Conservation (phyloP, 495 filamentous ascomycete genomes). For the Lepraria neglecta region DNA sequence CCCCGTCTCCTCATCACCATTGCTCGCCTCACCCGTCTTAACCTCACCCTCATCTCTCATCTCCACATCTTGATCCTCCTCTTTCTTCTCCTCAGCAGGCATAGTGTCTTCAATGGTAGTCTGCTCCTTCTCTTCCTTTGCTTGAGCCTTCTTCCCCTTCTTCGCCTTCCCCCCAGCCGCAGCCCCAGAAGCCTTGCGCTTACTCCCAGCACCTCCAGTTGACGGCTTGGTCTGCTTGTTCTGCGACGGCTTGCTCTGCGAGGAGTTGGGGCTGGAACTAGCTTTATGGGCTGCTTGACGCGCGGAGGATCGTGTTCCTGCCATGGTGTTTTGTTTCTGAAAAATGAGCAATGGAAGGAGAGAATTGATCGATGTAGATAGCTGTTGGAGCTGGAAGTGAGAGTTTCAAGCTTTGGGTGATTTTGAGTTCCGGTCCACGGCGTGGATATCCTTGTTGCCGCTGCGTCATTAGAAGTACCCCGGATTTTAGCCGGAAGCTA, state of each 20-base stretch:
- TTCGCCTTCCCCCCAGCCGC: conserved; percentile 21
- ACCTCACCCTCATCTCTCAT: conserved; percentile 21
- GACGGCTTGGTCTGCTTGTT: conserved; percentile 15
- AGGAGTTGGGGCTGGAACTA: conserved; percentile 19
- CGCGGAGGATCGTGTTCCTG: conserved; percentile 24
- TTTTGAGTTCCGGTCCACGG: too few relatives aligned
- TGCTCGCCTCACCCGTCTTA: conserved; percentile 15
- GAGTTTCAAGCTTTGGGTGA: too few relatives aligned
- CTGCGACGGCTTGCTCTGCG: conserved; percentile 12
- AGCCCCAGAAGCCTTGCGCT: conserved; percentile 25
- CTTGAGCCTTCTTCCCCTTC: conserved; percentile 25
- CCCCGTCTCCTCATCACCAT: conserved; percentile 1
- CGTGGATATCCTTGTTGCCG: too few relatives aligned
- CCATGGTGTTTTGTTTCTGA: conserved; percentile 12
- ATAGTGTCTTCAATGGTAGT: conserved; percentile 29
- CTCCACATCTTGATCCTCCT: conserved; percentile 23
- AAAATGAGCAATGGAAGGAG: not conserved
- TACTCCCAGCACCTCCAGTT: conserved; percentile 22
- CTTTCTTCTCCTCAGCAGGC: conserved; percentile 18
- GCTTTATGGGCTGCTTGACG: conserved; percentile 26
- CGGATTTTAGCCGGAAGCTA: too few relatives aligned
- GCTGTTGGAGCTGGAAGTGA: too few relatives aligned
- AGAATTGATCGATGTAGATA: conserved; percentile 2
- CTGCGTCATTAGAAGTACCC: too few relatives aligned
- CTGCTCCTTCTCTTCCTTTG: conserved; percentile 29